Conservation (phyloP, 345 rosid genomes). For the Eucalyptus curtisii region DNA sequence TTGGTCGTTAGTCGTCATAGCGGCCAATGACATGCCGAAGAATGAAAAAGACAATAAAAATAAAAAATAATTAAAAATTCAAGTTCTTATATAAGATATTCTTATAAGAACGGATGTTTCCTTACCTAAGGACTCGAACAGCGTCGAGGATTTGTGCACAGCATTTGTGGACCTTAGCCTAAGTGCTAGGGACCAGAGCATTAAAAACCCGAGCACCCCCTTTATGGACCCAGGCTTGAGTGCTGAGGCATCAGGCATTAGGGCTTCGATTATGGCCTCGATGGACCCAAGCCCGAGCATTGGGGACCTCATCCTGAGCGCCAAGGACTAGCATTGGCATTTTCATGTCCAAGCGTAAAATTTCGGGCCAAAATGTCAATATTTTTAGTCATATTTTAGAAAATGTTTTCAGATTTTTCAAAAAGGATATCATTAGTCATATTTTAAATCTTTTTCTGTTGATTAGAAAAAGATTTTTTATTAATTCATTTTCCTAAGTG, state of each 20-base stretch:
- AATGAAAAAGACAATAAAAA: too few relatives aligned
- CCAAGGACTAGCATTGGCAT: not conserved
- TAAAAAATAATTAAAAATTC: too few relatives aligned
- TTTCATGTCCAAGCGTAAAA: too few relatives aligned
- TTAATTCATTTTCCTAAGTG: not conserved
- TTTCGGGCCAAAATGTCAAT: not conserved
- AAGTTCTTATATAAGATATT: too few relatives aligned
- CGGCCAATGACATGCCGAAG: not conserved
- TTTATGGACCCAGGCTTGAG: not conserved
- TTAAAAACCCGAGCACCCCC: not conserved
- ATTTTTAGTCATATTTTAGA: not conserved
- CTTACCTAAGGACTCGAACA: rapidly evolving
- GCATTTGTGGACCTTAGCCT: not conserved
- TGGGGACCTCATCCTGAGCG: not conserved
- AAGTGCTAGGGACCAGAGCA: not conserved
- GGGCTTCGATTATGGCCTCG: not conserved
- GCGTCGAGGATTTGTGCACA: rapidly evolving
- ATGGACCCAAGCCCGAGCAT: not conserved
- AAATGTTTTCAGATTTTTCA: too few relatives aligned
- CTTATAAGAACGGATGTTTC: not conserved
- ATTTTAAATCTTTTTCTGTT: too few relatives aligned
- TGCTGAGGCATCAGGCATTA: not conserved
- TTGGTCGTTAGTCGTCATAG: not conserved
- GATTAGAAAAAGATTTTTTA: too few relatives aligned
- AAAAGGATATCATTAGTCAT: not conserved